These are phyloP conservation scores for Metschnikowia borealis DNA, from an alignment of 805 yeast genomes.

Conservation along the genomic window DNA sequence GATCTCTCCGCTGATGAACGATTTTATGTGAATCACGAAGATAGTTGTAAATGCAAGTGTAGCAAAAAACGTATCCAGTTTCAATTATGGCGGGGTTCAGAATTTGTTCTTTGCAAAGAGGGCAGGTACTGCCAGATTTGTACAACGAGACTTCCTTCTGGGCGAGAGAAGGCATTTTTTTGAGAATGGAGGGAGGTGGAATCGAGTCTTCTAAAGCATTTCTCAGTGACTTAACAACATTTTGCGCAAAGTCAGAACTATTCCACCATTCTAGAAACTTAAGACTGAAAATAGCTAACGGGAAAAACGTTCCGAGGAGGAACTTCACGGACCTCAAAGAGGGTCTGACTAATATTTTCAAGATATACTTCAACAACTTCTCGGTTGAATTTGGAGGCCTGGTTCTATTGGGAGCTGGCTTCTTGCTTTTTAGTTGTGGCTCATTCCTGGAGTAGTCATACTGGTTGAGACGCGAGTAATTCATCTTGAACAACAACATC, in stretches of 20 bases:
- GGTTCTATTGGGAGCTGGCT: conserved; percentile 22
- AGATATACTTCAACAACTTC: conserved; percentile 24
- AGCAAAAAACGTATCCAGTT: conserved; percentile 88
- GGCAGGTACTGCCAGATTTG: conserved; percentile 47
- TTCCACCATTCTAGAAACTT: conserved; percentile 95
- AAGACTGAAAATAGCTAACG: conserved; percentile 73
- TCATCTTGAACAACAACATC: conserved; percentile 57
- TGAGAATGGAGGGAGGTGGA: conserved; percentile 43
- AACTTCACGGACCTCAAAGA: conserved; percentile 29
- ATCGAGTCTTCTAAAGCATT: conserved; percentile 44
- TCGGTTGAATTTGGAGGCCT: conserved; percentile 42
- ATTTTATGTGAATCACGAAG: conserved; percentile 46
- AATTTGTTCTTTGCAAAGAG: conserved; percentile 61
- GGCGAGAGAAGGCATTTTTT: conserved; percentile 13
- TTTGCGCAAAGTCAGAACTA: conserved; percentile 64
- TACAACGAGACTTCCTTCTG: conserved; percentile 20
- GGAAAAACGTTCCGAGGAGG: conserved; percentile 55
- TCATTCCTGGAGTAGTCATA: conserved; percentile 46
- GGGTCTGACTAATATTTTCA: conserved; percentile 22
- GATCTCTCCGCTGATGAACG: conserved; percentile 16
- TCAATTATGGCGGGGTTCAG: conserved; percentile 84
- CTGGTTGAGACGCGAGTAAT: conserved; percentile 58
- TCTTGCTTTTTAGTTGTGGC: conserved; percentile 11
- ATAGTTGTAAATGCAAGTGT: conserved; percentile 73
- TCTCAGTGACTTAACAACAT: conserved; percentile 47